Conservation (phyloP, 164 flowering plant genomes). For the Litsea cubeba region DNA sequence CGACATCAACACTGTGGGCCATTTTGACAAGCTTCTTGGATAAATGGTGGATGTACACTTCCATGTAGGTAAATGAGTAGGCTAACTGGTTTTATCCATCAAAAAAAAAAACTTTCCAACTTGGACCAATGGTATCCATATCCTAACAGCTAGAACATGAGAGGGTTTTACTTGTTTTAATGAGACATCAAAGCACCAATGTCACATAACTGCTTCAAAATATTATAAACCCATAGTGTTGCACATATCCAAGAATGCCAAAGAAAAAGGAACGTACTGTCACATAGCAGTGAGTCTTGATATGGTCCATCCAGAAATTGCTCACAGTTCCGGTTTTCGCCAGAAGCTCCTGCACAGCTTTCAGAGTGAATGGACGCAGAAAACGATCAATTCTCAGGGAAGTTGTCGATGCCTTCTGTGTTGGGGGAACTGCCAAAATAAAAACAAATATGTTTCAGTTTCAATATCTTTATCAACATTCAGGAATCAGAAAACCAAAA, state of each 20-base stretch:
- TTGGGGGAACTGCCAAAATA: constrained; percentile 67
- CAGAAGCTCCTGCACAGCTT: constrained; percentile 92
- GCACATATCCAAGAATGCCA: not conserved
- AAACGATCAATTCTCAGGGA: constrained; percentile 86
- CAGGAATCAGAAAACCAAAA: not conserved
- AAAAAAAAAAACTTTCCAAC: not conserved
- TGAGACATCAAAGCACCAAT: not conserved
- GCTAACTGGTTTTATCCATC: not conserved
- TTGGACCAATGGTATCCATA: not conserved
- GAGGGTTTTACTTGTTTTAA: not conserved
- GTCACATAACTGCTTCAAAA: not conserved
- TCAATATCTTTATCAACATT: not conserved
- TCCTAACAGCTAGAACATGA: not conserved
- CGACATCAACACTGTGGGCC: not conserved
- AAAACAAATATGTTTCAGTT: not conserved
- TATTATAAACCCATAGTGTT: not conserved
- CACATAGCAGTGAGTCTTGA: constrained; percentile 98
- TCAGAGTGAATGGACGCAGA: constrained; percentile 89
- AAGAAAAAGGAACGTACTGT: constrained; percentile 34
- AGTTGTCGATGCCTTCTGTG: constrained; percentile 60
- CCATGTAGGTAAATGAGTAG: not conserved
- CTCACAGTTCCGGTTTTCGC: constrained; percentile 73
- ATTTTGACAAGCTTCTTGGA: not conserved
- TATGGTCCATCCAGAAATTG: constrained; percentile 97
- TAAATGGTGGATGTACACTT: not conserved